Conservation (phyloP, 768 basidiomycete species). For the Russula compacta region DNA sequence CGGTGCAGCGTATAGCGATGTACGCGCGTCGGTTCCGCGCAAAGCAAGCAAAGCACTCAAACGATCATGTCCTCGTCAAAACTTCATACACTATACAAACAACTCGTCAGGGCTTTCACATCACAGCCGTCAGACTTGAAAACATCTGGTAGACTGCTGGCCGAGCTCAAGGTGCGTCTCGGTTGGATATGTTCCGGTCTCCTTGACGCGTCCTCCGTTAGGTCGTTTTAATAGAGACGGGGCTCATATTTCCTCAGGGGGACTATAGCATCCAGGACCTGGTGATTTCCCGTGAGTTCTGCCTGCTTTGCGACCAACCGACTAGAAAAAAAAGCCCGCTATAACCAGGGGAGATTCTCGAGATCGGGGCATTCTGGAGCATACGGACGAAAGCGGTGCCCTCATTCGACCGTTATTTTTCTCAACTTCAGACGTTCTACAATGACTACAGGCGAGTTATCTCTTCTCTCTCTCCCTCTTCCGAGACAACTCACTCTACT, state of each 20-base stretch:
- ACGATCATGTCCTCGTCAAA: constrained; percentile 40
- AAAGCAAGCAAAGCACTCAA: neutral
- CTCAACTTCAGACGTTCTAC: constrained; percentile 86
- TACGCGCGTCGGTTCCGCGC: constrained; percentile 15
- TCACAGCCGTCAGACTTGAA: constrained; percentile 58
- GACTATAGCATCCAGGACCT: constrained; percentile 59
- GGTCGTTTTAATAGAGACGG: constrained; percentile 71
- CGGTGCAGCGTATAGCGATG: constrained; percentile 23
- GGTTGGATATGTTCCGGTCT: neutral
- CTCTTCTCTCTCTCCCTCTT: neutral
- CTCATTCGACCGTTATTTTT: constrained; percentile 91
- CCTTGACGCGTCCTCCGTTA: constrained; percentile 24
- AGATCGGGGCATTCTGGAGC: constrained; percentile 92
- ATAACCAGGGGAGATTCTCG: constrained; percentile 77
- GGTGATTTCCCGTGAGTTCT: constrained; percentile 20
- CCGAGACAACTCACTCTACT: neutral
- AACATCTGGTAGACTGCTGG: constrained; percentile 51
- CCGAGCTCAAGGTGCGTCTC: constrained; percentile 61
- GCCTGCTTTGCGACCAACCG: neutral
- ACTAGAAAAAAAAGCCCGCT: neutral
- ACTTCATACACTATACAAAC: constrained; percentile 52
- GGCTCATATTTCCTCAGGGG: constrained; percentile 65
- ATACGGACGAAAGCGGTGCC: constrained; percentile 82
- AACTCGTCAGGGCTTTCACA: constrained; percentile 59
- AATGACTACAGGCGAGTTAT: constrained; percentile 62